Evolutionary conservation across 2,329 filamentous ascomycete species (phyloP), one percentile per base, ranked within the genome.

Genomic region (Trichoderma asperellum): DNA sequence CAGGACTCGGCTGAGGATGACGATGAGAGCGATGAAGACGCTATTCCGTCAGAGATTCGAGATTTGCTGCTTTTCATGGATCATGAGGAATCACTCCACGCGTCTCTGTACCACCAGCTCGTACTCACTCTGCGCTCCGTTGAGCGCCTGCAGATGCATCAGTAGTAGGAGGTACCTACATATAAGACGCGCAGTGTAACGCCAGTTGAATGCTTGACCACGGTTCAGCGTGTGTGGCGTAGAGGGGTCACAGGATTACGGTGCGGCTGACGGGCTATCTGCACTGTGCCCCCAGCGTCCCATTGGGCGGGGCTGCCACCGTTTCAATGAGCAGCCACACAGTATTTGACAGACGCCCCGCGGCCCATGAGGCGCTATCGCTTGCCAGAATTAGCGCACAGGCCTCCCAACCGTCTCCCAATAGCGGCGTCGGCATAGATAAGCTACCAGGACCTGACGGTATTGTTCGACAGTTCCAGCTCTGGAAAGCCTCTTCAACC

Each of bases 381-480:
- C 43, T 53, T 60, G 34, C 56, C 65, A 60, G 65, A 57, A 57
- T 63, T 63, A 68, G 66, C 59, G 66, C 66, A 57, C 18, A 32
- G 59, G 49, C 40, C 57, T 34, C 55, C 55, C 35, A 59, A 14
- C 29, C 11, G 32, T 37, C 55, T n/a, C 55, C 67, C 65, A 68
- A 68, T 68, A 18, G 47, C 59, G 40, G 66, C 37, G 27, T n/a
- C 56, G 58, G 66, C 16, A 68, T 68, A 68, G 66, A 68, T 68
- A 68, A 68, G 66, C 66, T 68, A 56, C 63, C 11, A 35, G 29
- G 10, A 34, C 43, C 27, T 37, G 29, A 32, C 47, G 60, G 43
- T 63, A 32, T 37, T n/a, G 65, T 62, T 63, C 49, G 58, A 43
- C 58, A 56, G 40, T 43, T 56, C n/a, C 40, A 43, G 40, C 40